phyloP scores from a whole-genome alignment of 106 monocot genomes.

The Ottelia alismoides region DNA sequence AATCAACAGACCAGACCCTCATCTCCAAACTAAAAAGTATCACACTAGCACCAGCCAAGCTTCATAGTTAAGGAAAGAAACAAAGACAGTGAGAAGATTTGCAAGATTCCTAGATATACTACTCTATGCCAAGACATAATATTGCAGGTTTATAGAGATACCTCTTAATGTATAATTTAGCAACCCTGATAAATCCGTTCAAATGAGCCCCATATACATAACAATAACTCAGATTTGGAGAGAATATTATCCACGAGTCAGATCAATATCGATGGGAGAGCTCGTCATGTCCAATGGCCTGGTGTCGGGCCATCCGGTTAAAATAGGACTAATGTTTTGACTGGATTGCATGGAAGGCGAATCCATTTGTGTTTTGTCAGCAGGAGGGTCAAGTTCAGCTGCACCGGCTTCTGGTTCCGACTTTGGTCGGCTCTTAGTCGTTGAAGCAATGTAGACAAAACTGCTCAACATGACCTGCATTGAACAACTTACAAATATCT shows the following conservation, averaged over 20 bases:
- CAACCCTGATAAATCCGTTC: no score
- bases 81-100: no score
- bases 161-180: no score
- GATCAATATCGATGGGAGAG: constrained; percentile 2
- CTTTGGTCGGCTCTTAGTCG: constrained; percentile 35
- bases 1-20: no score
- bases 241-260: constrained; percentile 1
- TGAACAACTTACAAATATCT: neutral
- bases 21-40: no score
- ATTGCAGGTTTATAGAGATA: no score
- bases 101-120: no score
- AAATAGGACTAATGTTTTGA: neutral
- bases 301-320: constrained; percentile 4
- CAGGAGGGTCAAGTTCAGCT: neutral
- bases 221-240: no score
- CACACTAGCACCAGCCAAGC: no score
- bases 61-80: no score
- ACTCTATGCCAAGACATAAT: no score
- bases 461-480: constrained; percentile 78
- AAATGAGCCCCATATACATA: no score
- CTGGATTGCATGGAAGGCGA: neutral
- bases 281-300: constrained; percentile 6
- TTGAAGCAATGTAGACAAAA: constrained; percentile 45
- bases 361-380: neutral
- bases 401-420: constrained; percentile 6